Conservation (phyloP, 371 early-diverging fungal species). For the Umbelopsis sp. region DNA sequence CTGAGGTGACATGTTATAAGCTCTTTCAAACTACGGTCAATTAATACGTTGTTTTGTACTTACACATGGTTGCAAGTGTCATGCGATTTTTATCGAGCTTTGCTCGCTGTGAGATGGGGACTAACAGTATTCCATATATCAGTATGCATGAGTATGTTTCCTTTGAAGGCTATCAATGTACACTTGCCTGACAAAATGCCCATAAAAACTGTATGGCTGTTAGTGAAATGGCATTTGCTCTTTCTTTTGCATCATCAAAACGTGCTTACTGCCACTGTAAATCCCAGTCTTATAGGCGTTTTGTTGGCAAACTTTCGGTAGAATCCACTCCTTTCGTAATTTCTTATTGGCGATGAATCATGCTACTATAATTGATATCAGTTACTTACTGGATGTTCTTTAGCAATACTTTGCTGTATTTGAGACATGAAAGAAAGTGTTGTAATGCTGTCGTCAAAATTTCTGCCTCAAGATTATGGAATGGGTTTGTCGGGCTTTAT, state of each 20-base stretch:
- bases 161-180: background rate
- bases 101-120: constrained; percentile 21
- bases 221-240: background rate
- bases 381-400: constrained; percentile 25
- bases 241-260: too few relatives aligned
- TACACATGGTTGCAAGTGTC: constrained; percentile 23
- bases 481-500: too few relatives aligned
- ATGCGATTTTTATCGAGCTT: constrained; percentile 23
- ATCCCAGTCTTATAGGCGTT: constrained; percentile 25
- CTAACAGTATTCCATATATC: constrained; percentile 10
- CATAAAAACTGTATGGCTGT: constrained; percentile 7
- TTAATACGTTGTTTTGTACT: background rate
- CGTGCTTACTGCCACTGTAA: constrained; percentile 22
- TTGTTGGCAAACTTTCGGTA: constrained; percentile 25
- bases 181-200: constrained; percentile 22
- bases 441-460: too few relatives aligned
- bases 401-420: constrained; percentile 26
- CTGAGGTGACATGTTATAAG: constrained; percentile 3
- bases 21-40: background rate
- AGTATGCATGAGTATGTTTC: background rate
- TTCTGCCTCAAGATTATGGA: too few relatives aligned
- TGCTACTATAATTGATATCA: background rate
- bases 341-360: background rate
- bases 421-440: constrained; percentile 3
- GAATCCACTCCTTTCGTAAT: constrained; percentile 25